A percentile compares a stretch with the other conserved stretches of the same genome.
Evolutionary conservation across 2,329 filamentous ascomycete species (phyloP).

Genomic region (Phialocephala sp.): DNA sequence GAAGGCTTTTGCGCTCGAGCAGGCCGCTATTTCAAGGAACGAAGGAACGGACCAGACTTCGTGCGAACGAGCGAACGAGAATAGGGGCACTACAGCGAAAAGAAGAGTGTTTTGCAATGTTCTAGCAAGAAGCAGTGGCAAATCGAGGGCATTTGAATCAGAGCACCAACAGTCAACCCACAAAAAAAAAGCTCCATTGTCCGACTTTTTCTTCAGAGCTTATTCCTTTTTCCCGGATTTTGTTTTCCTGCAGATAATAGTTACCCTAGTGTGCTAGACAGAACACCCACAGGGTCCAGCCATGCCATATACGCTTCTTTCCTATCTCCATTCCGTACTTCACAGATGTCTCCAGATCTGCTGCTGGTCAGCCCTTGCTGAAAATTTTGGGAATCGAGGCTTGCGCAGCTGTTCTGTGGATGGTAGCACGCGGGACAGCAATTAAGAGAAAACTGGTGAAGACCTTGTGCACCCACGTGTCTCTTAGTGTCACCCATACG

Average conservation of each 20-base stretch:
- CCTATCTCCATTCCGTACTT: background rate
- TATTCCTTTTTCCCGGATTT: slow-evolving; percentile 12
- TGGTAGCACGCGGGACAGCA: background rate
- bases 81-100: background rate
- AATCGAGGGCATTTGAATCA: background rate
- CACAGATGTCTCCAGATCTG: background rate
- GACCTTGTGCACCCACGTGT: background rate
- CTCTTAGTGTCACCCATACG: background rate
- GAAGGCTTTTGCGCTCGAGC: background rate
- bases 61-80: background rate
- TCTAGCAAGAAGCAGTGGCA: background rate
- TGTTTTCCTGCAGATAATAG: slow-evolving; percentile 6
- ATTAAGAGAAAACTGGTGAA: background rate
- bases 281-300: background rate
- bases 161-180: background rate
- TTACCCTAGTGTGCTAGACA: background rate
- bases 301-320: background rate
- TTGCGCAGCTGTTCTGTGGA: background rate
- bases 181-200: background rate
- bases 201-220: background rate
- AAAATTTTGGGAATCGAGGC: slow-evolving; percentile 3
- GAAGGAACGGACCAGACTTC: background rate
- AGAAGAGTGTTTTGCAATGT: background rate
- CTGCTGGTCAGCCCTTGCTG: background rate
- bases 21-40: background rate